Evolutionary conservation across 495 filamentous ascomycete species (phyloP).

Genomic region (Immersiella caudata): DNA sequence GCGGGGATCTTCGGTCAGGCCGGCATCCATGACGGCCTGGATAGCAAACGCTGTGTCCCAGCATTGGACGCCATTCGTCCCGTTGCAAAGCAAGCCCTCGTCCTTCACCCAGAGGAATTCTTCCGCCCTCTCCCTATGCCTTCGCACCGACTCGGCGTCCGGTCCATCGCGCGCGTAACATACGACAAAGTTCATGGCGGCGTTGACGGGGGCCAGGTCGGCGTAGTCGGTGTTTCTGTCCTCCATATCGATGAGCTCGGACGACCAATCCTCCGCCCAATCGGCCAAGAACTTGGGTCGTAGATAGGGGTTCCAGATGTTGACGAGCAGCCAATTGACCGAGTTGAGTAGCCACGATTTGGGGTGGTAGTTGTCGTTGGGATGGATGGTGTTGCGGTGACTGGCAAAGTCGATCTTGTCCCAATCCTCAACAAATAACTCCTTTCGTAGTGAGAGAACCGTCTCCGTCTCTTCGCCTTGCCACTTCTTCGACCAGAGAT

Average conservation of each 20-base stretch:
- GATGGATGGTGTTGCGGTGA: slow-evolving; percentile 81
- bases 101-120: slow-evolving; percentile 92
- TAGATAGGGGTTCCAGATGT: slow-evolving; percentile 76
- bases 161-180: slow-evolving; percentile 85
- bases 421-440: slow-evolving; percentile 82
- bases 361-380: slow-evolving; percentile 87
- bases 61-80: slow-evolving; percentile 93
- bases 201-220: slow-evolving; percentile 85
- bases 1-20: slow-evolving; percentile 72
- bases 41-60: slow-evolving; percentile 95
- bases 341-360: slow-evolving; percentile 81
- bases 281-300: slow-evolving; percentile 59
- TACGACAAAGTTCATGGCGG: slow-evolving; percentile 79
- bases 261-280: slow-evolving; percentile 72
- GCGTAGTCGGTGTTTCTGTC: slow-evolving; percentile 90
- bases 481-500: slow-evolving; percentile 80
- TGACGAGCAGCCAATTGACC: slow-evolving; percentile 74
- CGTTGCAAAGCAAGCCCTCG: slow-evolving; percentile 93
- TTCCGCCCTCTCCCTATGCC: slow-evolving; percentile 76
- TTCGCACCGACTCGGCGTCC: slow-evolving; percentile 70
- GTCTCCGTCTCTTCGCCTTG: slow-evolving; percentile 70
- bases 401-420: slow-evolving; percentile 72
- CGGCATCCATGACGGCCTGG: slow-evolving; percentile 76
- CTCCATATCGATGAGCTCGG: slow-evolving; percentile 75
- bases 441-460: slow-evolving; percentile 72